A percentile compares a stretch with the other conserved stretches of the same genome.
These are phyloP conservation scores for Boletus tylopilopsis DNA, from an alignment of 768 basidiomycete species.

Conservation along the genomic window DNA sequence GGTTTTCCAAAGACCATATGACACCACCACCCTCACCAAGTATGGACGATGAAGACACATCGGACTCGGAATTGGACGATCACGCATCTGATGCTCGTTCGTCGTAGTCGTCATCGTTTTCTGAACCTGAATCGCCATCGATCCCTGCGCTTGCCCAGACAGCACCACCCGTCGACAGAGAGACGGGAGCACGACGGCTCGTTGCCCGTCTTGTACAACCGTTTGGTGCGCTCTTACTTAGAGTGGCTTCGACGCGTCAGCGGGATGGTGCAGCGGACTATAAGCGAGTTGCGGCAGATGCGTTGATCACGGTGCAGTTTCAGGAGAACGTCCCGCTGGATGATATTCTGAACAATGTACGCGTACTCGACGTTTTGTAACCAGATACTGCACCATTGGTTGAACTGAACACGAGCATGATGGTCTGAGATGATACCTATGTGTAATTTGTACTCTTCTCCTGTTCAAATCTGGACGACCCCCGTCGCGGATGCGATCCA, in stretches of 20 bases:
- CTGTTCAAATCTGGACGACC: too few species aligned
- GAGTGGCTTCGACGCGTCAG: background rate
- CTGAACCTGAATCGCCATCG: background rate
- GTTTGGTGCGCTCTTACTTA: background rate
- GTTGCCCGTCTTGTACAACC: background rate
- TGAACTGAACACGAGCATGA: too few species aligned
- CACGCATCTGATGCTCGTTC: background rate
- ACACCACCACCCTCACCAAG: background rate
- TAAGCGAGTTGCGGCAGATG: constrained; percentile 4
- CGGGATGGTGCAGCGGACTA: background rate
- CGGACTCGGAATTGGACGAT: background rate
- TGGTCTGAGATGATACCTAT: too few species aligned
- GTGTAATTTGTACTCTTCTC: too few species aligned
- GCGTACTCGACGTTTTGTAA: background rate
- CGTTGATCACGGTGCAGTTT: background rate
- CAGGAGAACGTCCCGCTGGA: background rate
- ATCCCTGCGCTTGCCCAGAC: too few species aligned
- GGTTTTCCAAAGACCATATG: background rate
- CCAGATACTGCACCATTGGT: too few species aligned
- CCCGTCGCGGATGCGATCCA: too few species aligned
- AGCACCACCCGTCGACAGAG: background rate
- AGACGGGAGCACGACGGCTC: background rate
- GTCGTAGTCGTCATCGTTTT: too few species aligned
- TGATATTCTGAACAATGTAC: background rate
- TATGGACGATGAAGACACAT: background rate